Base-by-base conservation (phyloP, 441 rosid species). In the Syzygium malaccense region DNA sequence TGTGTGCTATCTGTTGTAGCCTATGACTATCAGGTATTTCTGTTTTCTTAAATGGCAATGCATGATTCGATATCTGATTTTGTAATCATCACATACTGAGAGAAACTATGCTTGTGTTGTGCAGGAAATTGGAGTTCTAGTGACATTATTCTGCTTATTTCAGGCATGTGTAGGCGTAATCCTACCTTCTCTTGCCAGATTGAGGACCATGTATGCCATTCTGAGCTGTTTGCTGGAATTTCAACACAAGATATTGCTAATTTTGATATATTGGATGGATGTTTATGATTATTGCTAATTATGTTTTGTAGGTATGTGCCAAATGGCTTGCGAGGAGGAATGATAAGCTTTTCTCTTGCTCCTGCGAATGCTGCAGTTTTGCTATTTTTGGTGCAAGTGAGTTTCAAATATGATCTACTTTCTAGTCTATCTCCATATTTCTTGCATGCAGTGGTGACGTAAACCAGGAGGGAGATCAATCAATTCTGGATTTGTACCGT, bases 321-420 rank as follows among this genome's bases (percentile, higher is more conserved):
- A 51, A 95, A 94, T 92, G 97, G 97, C 89, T 90, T 96, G 93
- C 98, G 99, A 91, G 99, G 98, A 90, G 99, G 99, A 91, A 96
- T 96, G 99, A 95, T 98, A 66, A 93, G 96, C 92, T 92, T 97
- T 86, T 97, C 99, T 91, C 93, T 96, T 71, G 96, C 96, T 58
- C 98, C 98, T 88, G 97, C 98, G 64, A 95, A 97, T 93, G 97
- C 95, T 30, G 94, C 95, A 64, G 87, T 95, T 85, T 90, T 97
- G 86, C 92, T 95, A 91, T 87, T 94, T 87, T 71, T 98, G 87
- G 91, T 95, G 83, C 98, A 93, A 90, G 99, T 97, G 62, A 60
- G 89, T 88, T 53, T 88, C 87, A 23, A 41, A 41, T 23, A 75
- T 41, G 83, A 12, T 75, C 83, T 41, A 75, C 48, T 75, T 75